phyloP scores from a whole-genome alignment of 345 rosid genomes.

The Heritiera littoralis region DNA sequence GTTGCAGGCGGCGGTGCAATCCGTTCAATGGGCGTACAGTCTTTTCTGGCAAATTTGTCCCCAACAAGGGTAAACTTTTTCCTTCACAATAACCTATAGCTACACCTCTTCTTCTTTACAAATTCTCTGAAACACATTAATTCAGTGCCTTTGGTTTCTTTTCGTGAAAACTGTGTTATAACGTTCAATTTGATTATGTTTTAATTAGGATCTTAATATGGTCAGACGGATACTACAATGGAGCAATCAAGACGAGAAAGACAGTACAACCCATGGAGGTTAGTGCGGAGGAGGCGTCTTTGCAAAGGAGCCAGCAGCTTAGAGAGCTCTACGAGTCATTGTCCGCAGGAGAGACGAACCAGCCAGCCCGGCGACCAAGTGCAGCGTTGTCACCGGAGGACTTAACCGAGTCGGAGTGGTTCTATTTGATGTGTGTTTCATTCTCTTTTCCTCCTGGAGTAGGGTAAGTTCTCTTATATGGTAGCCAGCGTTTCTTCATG shows the following conservation, averaged over 20 bases:
- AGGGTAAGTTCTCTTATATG: conserved; percentile 55
- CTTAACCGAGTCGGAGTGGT: conserved; percentile 96
- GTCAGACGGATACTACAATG: conserved; percentile 96
- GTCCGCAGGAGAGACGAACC: conserved; percentile 73
- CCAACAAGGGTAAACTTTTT: conserved; percentile 68
- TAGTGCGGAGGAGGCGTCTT: conserved; percentile 82
- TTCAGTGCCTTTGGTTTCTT: neutral
- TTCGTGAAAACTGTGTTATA: neutral
- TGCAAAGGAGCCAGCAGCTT: conserved; percentile 94
- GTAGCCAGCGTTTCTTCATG: conserved; percentile 4
- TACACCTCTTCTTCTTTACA: neutral
- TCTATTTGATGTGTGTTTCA: conserved; percentile 95
- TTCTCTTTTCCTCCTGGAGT: conserved; percentile 80
- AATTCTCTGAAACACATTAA: neutral
- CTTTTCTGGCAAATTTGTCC: conserved; percentile 95
- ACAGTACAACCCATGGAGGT: conserved; percentile 94
- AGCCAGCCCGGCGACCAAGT: conserved; percentile 68
- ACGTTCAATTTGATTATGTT: neutral
- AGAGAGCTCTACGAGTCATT: conserved; percentile 87
- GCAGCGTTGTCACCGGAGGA: conserved; percentile 94
- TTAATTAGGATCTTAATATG: conserved; percentile 67
- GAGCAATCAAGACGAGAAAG: conserved; percentile 93
- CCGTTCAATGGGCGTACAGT: conserved; percentile 93
- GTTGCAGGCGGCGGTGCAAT: conserved; percentile 84
- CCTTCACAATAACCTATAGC: neutral